Base-by-base conservation (phyloP, 2,329 filamentous ascomycete genomes). In the Fusarium floridanum region DNA sequence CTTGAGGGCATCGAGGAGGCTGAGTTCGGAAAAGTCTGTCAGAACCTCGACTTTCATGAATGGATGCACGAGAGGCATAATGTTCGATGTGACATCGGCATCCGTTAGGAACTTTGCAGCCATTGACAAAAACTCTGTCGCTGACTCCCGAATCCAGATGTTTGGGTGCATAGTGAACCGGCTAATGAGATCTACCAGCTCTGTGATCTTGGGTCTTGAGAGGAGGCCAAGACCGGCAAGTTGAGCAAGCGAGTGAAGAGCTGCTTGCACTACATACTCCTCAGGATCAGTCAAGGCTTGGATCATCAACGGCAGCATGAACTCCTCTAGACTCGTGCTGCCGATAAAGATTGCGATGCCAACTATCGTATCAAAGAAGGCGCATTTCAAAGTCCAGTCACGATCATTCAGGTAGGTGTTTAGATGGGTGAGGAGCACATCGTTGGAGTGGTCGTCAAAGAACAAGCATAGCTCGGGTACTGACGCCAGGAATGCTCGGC, bases 321-420 rank as follows among this genome's bases (percentile, higher is more conserved):
- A 99, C 76, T 97, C 95, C 82, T 99, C 97, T 36, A 99, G 85
- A 76, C 93, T 97, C 37, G 92, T 94, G 69, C 94, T 95, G 32
- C 97, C 97, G 37, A 98, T 90, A 76, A 98, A 98, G 1, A 94
- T 91, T 5, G 95, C 94, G 74, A 99, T 95, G 5, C 95, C 96
- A 17, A 98, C 94, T 29, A 98, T 95, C 0, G 95, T 94, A 79
- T 98, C 95, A 79, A 99, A 98, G 81, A 98, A 98, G 4, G 96
- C 95, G 78, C 95, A 98, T 82, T 98, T 98, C 36, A 99, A 85
- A 81, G 95, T 95, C 97, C 97, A 99, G 81, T 99, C 95, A 48
- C 93, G 91, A 78, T 98, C 97, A 76, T 99, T 99, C 10, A 99
- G 85, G 78, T 99, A 99, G 0, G 97, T 99, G 80, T 98, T 98